phyloP scores from a whole-genome alignment of 2,329 filamentous ascomycete species.

The Ascochyta clinopodiicola region DNA sequence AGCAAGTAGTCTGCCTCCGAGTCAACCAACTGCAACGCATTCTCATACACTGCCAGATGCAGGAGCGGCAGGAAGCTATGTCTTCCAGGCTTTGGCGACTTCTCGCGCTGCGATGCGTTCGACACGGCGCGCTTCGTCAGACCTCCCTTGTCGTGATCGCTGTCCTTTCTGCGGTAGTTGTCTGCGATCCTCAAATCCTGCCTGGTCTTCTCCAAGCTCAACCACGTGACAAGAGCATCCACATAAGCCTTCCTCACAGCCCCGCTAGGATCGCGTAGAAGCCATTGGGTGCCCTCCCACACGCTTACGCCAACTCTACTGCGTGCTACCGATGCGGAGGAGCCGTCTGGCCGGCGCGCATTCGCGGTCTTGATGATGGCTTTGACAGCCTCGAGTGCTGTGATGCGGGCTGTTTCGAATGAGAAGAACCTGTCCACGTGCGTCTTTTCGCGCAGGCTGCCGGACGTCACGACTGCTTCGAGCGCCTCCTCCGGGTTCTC shows the following conservation, averaged over 20 bases:
- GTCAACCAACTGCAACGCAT: conserved; percentile 68
- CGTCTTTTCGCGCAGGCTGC: conserved; percentile 59
- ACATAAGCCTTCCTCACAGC: conserved; percentile 84
- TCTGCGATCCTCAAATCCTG: conserved; percentile 69
- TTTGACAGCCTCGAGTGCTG: conserved; percentile 79
- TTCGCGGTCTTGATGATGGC: conserved; percentile 84
- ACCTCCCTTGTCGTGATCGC: conserved; percentile 53
- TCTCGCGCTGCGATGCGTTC: conserved; percentile 68
- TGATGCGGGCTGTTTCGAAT: conserved; percentile 65
- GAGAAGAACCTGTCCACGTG: conserved; percentile 66
- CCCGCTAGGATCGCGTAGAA: conserved; percentile 79
- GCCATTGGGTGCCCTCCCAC: conserved; percentile 97
- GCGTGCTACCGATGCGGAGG: conserved; percentile 65
- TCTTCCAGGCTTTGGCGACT: conserved; percentile 59
- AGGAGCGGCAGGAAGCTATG: conserved; percentile 82
- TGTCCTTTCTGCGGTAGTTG: conserved; percentile 54
- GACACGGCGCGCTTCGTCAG: conserved; percentile 71
- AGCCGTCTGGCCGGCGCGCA: conserved; percentile 49
- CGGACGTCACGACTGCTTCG: conserved; percentile 56
- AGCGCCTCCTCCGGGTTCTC: conserved; percentile 59
- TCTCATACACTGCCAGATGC: conserved; percentile 89
- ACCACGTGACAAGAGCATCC: conserved; percentile 83
- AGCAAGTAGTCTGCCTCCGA: conserved; percentile 77
- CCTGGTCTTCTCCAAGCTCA: conserved; percentile 77
- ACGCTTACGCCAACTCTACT: conserved; percentile 79